Evolutionary conservation across 352 stramenopile species (phyloP).

Genomic region (Globisporangium cederbergense): DNA sequence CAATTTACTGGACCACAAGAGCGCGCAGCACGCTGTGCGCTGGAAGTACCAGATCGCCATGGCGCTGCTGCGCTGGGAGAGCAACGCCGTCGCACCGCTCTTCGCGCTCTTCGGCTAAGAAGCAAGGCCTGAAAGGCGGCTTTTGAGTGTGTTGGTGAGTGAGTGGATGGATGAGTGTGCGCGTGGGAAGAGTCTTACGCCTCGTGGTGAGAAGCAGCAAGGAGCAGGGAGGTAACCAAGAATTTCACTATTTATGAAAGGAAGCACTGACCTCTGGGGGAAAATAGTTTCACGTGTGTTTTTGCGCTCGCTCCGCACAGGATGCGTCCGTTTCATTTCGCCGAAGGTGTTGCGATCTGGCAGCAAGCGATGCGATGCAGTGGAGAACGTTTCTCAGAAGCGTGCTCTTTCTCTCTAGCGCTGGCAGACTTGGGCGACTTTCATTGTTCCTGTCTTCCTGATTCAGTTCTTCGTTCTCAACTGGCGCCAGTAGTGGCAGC

Average conservation of each 20-base stretch:
- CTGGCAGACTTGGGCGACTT: neutral
- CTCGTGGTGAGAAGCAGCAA: neutral
- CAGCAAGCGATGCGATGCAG: neutral
- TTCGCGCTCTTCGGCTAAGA: constrained; percentile 59
- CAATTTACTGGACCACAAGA: constrained; percentile 52
- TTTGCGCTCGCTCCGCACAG: no score
- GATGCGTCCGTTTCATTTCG: neutral
- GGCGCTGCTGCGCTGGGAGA: constrained; percentile 73
- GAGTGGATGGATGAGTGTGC: neutral
- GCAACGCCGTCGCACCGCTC: constrained; percentile 68
- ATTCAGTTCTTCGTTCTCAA: neutral
- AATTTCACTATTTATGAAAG: constrained; percentile 13
- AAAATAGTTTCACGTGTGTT: neutral
- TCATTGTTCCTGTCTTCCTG: neutral
- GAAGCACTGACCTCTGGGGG: neutral
- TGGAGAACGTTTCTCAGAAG: neutral
- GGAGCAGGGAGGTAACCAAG: neutral
- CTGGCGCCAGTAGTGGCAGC: neutral
- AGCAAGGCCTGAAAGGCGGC: neutral
- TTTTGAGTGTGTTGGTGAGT: neutral
- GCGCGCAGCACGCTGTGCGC: constrained; percentile 52
- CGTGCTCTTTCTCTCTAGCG: neutral
- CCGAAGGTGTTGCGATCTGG: constrained; percentile 1
- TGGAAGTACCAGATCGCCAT: constrained; percentile 86
- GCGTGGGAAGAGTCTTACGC: neutral